phyloP scores from a whole-genome alignment of 2,329 filamentous ascomycete genomes.

The Sclerotinia minor region DNA sequence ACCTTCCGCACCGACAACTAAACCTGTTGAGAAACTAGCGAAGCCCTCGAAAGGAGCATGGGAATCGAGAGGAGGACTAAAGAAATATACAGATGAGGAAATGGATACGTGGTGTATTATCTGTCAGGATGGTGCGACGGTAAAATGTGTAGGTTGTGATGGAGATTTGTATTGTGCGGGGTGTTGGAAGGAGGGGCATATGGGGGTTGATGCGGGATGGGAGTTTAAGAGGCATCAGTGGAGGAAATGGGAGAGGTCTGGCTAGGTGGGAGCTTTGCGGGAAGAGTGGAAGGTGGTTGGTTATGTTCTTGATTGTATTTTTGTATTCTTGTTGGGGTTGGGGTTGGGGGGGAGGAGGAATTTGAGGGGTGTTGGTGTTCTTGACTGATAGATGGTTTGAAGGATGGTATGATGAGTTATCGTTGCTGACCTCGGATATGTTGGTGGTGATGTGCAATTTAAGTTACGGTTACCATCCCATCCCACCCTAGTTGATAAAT shows the following conservation, averaged over 20 bases:
- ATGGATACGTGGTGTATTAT: slow-evolving; percentile 78
- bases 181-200: slow-evolving; percentile 82
- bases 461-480: no score
- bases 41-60: neutral
- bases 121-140: slow-evolving; percentile 74
- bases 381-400: no score
- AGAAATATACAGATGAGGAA: slow-evolving; percentile 65
- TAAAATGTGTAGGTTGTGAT: slow-evolving; percentile 72
- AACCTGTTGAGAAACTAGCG: slow-evolving; percentile 31
- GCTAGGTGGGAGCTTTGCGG: slow-evolving; percentile 13
- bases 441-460: no score
- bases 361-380: no score
- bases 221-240: slow-evolving; percentile 71
- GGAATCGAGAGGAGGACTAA: slow-evolving; percentile 23
- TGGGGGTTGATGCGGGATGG: slow-evolving; percentile 65
- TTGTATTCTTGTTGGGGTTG: neutral
- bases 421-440: no score
- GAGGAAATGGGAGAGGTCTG: slow-evolving; percentile 54
- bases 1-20: slow-evolving; percentile 39
- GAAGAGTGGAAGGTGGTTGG: no score
- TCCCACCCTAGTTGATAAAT: no score
- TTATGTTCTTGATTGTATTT: neutral
- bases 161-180: slow-evolving; percentile 70
- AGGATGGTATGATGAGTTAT: no score
- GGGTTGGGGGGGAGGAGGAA: no score